Conservation (phyloP, 768 basidiomycete species). For the Obba rivulosa region DNA sequence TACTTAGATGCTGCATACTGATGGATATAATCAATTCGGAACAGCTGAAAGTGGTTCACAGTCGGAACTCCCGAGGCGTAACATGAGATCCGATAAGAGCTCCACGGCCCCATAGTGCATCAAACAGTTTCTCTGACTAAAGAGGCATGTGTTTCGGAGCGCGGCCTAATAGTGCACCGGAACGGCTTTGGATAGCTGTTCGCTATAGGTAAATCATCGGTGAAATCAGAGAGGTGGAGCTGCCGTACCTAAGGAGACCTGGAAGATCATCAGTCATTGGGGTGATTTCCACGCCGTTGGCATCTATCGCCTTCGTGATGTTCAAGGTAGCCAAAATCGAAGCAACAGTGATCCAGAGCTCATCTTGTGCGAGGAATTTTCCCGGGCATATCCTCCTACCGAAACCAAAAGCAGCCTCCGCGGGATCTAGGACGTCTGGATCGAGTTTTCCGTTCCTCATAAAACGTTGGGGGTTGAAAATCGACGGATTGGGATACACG, state of each 20-base stretch:
- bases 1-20: too few species aligned
- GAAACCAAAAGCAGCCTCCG: constrained; percentile 6
- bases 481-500: constrained; percentile 15
- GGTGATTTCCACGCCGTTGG: constrained; percentile 32
- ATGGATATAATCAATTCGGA: too few species aligned
- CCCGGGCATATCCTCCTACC: constrained; percentile 42
- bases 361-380: constrained; percentile 41
- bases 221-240: too few species aligned
- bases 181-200: not conserved
- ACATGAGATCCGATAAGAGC: too few species aligned
- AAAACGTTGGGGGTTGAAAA: constrained; percentile 18
- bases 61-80: too few species aligned
- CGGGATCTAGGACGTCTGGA: not conserved
- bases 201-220: not conserved
- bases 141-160: not conserved
- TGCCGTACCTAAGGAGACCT: constrained; percentile 42
- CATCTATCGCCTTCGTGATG: constrained; percentile 36
- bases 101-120: not conserved
- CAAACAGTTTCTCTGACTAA: not conserved
- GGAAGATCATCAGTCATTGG: constrained; percentile 31
- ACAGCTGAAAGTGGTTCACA: too few species aligned
- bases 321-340: constrained; percentile 40
- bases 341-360: constrained; percentile 40
- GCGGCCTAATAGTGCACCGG: not conserved
- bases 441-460: not conserved